Evolutionary conservation across 768 basidiomycete genomes (phyloP).

Genomic region (Agaricus subrufescens): DNA sequence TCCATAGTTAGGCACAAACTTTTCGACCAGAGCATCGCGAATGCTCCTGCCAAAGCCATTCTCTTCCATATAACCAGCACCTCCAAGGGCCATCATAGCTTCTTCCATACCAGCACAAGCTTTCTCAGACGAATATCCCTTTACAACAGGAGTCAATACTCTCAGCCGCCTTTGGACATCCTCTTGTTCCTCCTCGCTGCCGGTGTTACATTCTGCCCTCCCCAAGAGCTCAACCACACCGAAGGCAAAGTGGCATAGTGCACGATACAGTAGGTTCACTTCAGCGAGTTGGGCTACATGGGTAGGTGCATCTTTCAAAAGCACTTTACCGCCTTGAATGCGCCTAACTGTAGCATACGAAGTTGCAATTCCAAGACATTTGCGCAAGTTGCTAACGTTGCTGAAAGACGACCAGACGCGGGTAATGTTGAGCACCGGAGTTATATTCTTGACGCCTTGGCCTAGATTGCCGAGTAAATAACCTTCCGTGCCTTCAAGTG

Average conservation of each 20-base stretch:
- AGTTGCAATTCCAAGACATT: conserved; percentile 60
- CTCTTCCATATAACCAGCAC: conserved; percentile 84
- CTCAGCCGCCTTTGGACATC: conserved; percentile 52
- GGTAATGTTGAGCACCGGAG: conserved; percentile 74
- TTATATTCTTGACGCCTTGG: conserved; percentile 61
- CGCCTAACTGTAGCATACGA: conserved; percentile 58
- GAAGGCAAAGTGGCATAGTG: conserved; percentile 59
- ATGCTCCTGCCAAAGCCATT: conserved; percentile 67
- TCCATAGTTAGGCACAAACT: conserved; percentile 25
- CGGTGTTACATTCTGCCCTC: conserved; percentile 48
- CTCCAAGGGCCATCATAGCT: conserved; percentile 69
- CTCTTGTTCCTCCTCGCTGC: conserved; percentile 24
- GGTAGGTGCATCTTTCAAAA: conserved; percentile 50
- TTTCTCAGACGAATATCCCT: conserved; percentile 67
- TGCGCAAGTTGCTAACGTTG: conserved; percentile 53
- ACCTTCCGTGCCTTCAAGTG: conserved; percentile 51
- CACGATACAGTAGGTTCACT: conserved; percentile 59
- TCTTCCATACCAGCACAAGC: conserved; percentile 64
- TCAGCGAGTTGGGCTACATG: conserved; percentile 65
- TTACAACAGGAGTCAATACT: conserved; percentile 63
- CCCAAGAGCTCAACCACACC: conserved; percentile 57
- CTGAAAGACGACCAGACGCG: conserved; percentile 61
- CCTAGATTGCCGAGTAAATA: conserved; percentile 58
- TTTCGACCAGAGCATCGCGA: conserved; percentile 68
- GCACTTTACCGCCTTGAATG: conserved; percentile 44